Evolutionary conservation across 164 flowering plant genomes (phyloP).

Genomic region (Paratinospora sagittata): DNA sequence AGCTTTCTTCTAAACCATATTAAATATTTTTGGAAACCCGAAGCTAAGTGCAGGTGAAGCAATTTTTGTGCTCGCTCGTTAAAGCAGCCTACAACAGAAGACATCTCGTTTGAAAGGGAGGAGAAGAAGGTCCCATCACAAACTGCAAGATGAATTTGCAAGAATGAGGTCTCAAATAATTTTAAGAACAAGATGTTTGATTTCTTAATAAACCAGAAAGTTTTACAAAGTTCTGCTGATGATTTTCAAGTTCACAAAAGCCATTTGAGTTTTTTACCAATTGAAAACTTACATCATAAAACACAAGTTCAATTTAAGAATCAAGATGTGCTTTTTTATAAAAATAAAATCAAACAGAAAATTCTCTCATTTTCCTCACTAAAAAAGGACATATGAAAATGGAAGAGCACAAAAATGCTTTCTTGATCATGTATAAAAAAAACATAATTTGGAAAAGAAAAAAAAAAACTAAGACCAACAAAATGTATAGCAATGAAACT

Average conservation of each 20-base stretch:
- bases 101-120: constrained; percentile 80
- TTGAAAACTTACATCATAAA: background rate
- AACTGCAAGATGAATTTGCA: background rate
- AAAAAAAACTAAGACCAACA: too few relatives aligned
- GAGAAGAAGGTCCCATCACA: constrained; percentile 95
- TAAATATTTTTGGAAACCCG: constrained; percentile 62
- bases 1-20: constrained; percentile 56
- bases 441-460: too few relatives aligned
- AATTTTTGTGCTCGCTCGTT: constrained; percentile 69
- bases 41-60: constrained; percentile 73
- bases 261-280: background rate
- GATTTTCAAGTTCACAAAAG: too few relatives aligned
- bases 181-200: background rate
- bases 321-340: too few relatives aligned
- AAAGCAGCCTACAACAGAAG: constrained; percentile 66
- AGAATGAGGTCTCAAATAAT: background rate
- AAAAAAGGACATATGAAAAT: too few relatives aligned
- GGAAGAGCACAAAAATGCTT: too few relatives aligned
- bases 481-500: too few relatives aligned
- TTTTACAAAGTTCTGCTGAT: too few relatives aligned
- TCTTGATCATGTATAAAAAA: too few relatives aligned
- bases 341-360: background rate
- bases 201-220: background rate
- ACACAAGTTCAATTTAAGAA: background rate
- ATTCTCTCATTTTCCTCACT: too few relatives aligned